Evolutionary conservation across 2,329 filamentous ascomycete genomes (phyloP).

Genomic region (Colletotrichum eremochloae): DNA sequence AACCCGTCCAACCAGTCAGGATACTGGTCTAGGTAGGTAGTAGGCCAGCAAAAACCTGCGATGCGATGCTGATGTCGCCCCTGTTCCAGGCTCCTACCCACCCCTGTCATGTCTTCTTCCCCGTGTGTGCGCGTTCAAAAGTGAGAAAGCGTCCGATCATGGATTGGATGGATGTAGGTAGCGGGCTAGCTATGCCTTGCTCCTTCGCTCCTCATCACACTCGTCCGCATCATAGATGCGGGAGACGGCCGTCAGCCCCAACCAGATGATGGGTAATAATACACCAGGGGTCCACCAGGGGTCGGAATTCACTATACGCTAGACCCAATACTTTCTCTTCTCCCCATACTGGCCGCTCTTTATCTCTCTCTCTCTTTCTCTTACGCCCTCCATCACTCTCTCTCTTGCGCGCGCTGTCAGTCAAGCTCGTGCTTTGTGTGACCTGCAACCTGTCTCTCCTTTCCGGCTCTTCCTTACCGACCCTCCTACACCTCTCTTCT

Average conservation of each 20-base stretch:
- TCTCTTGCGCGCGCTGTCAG: constrained; percentile 1
- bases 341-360: constrained; percentile 10
- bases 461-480: neutral
- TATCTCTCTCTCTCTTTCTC: neutral
- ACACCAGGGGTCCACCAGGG: constrained; percentile 7
- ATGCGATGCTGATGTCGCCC: constrained; percentile 6
- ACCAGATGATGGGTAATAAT: constrained; percentile 34
- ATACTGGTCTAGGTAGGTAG: constrained; percentile 4
- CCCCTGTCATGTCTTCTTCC: constrained; percentile 17
- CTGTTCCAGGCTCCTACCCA: constrained; percentile 4
- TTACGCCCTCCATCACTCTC: neutral
- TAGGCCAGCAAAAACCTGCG: neutral
- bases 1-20: neutral
- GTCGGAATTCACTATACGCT: constrained; percentile 23
- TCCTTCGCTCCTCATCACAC: constrained; percentile 1
- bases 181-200: constrained; percentile 22
- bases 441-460: constrained; percentile 18
- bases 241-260: constrained; percentile 26
- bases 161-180: constrained; percentile 19
- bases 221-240: constrained; percentile 1
- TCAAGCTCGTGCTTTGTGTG: constrained; percentile 15
- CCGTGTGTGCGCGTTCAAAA: neutral
- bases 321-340: constrained; percentile 13
- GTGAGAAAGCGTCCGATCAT: neutral
- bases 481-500: neutral